These are phyloP conservation scores for Colletotrichum truncatum DNA, from an alignment of 2,329 filamentous ascomycete species.

Conservation along the genomic window DNA sequence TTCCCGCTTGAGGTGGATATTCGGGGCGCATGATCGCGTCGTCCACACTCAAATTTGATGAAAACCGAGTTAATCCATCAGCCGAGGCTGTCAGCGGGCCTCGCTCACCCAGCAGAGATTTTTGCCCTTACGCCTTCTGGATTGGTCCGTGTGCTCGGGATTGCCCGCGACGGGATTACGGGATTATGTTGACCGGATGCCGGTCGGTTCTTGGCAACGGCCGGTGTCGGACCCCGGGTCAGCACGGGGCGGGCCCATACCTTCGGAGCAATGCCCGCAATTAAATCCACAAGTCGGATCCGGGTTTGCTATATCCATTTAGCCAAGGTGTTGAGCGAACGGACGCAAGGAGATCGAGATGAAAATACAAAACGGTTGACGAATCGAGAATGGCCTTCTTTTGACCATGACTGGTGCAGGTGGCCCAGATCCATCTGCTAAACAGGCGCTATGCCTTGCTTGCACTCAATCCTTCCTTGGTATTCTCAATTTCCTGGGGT, in stretches of 20 bases:
- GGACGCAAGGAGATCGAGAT: background rate
- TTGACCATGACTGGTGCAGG: background rate
- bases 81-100: slow-evolving; percentile 5
- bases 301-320: background rate
- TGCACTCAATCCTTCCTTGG: background rate
- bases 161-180: slow-evolving; percentile 1
- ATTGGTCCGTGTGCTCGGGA: background rate
- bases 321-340: too few species aligned
- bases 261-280: background rate
- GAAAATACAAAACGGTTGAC: background rate
- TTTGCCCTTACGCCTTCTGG: background rate
- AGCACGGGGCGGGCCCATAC: background rate
- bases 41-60: slow-evolving; percentile 9
- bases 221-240: background rate
- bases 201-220: background rate
- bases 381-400: background rate
- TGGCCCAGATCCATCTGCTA: background rate
- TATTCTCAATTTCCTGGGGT: background rate
- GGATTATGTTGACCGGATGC: background rate
- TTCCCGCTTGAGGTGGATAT: slow-evolving; percentile 24
- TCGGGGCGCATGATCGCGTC: slow-evolving; percentile 22
- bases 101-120: background rate
- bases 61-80: background rate
- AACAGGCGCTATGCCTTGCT: slow-evolving; percentile 15
- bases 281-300: background rate